Percentiles rank a stretch among this genome's conserved stretches.
Evolutionary conservation across 305 asterid genomes (phyloP).

Genomic region (Fraxinus ornus): DNA sequence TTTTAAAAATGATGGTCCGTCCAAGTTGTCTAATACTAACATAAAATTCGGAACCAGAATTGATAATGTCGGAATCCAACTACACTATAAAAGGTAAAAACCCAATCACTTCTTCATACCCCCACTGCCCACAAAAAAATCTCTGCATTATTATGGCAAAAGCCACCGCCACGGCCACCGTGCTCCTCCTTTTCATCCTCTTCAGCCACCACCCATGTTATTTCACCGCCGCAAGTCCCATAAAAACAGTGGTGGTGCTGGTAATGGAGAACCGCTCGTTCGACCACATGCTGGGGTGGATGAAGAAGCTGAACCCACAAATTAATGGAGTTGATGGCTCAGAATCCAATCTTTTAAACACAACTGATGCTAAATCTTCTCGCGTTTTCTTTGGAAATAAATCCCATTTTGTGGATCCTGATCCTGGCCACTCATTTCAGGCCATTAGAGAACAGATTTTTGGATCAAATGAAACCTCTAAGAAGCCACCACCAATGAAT

Average conservation of each 20-base stretch:
- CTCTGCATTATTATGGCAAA: constrained; percentile 22
- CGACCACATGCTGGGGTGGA: constrained; percentile 98
- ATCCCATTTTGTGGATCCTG: constrained; percentile 86
- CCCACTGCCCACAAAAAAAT: background rate
- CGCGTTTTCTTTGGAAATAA: constrained; percentile 47
- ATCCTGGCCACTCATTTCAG: constrained; percentile 93
- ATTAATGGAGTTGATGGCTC: constrained; percentile 83
- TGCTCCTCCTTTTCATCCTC: constrained; percentile 25
- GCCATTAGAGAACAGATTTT: constrained; percentile 87
- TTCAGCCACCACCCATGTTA: background rate
- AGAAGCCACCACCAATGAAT: constrained; percentile 59
- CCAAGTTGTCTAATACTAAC: background rate
- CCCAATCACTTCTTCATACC: background rate
- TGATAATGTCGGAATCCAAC: background rate
- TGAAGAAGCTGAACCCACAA: constrained; percentile 79
- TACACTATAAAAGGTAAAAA: background rate
- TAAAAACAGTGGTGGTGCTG: constrained; percentile 78
- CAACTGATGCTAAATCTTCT: constrained; percentile 49
- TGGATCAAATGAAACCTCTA: constrained; percentile 57
- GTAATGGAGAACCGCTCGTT: constrained; percentile 97
- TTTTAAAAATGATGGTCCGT: too few relatives aligned
- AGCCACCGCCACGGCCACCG: background rate
- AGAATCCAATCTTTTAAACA: constrained; percentile 52
- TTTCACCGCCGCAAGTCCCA: constrained; percentile 39
- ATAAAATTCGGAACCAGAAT: background rate